A percentile compares a stretch with the other conserved stretches of the same genome.
Evolutionary conservation across 2,329 filamentous ascomycete genomes (phyloP).

Genomic region (Coniochaeta sp.): DNA sequence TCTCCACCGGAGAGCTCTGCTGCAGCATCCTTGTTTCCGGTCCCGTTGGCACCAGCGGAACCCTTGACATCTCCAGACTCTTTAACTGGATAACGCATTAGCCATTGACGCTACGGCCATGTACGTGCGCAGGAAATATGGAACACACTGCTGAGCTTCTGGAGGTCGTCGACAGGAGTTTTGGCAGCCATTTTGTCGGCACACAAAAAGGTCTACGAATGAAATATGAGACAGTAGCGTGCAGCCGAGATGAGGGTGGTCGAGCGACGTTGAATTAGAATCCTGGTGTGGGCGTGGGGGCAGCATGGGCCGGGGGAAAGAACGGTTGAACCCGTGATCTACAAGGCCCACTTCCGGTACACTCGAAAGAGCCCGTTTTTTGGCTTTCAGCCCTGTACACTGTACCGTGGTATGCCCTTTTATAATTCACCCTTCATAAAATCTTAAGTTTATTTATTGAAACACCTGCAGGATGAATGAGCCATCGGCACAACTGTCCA

Average conservation of each 20-base stretch:
- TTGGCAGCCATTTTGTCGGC: neutral
- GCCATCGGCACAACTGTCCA: slow-evolving; percentile 29
- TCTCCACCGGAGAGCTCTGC: slow-evolving; percentile 32
- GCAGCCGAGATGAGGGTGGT: neutral
- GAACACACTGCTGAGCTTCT: neutral
- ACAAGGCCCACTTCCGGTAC: neutral
- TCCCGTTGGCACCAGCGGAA: neutral
- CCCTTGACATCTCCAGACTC: neutral
- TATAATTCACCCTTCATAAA: too few species aligned
- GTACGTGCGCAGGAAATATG: neutral
- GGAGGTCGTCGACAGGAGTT: neutral
- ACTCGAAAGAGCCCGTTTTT: too few species aligned
- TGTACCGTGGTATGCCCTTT: too few species aligned
- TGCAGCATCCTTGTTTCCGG: slow-evolving; percentile 12
- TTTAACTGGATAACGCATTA: neutral
- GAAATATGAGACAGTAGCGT: neutral
- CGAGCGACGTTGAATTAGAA: neutral
- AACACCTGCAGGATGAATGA: slow-evolving; percentile 34
- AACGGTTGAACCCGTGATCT: neutral
- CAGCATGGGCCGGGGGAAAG: neutral
- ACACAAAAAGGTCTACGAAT: neutral
- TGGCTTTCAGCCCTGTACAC: too few species aligned
- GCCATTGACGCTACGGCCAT: neutral
- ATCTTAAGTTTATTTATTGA: too few species aligned
- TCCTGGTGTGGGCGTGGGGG: neutral